Percentiles rank a stretch among this genome's conserved stretches.
phyloP scores from a whole-genome alignment of 768 basidiomycete genomes.

The Fomitopsis serialis region DNA sequence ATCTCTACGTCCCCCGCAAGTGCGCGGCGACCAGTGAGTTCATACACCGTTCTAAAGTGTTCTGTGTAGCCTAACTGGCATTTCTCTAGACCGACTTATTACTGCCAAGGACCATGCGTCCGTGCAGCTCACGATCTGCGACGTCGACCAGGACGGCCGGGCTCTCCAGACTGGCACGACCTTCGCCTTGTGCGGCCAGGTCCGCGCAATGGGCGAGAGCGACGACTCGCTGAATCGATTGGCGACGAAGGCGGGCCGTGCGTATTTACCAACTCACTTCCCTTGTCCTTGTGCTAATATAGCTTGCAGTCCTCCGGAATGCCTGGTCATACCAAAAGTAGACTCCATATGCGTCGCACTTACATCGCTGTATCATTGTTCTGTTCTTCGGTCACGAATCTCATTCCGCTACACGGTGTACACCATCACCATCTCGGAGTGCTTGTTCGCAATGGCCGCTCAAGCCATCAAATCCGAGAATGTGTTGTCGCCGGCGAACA shows the following conservation, averaged over 20 bases:
- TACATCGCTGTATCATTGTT: constrained; percentile 9
- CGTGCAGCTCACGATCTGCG: constrained; percentile 91
- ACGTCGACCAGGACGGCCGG: constrained; percentile 87
- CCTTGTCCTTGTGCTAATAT: background rate
- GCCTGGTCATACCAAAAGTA: constrained; percentile 97
- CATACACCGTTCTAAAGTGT: background rate
- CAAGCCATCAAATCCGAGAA: too few species aligned
- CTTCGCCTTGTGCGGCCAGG: constrained; percentile 91
- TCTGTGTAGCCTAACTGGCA: background rate
- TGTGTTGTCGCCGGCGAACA: too few species aligned
- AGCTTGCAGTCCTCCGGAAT: constrained; percentile 77
- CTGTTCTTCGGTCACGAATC: background rate
- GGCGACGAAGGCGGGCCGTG: constrained; percentile 92
- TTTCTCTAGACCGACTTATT: constrained; percentile 82
- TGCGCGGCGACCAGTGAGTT: constrained; percentile 93
- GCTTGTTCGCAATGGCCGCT: too few species aligned
- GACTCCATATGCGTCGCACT: constrained; percentile 20
- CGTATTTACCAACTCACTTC: constrained; percentile 33
- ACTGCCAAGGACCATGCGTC: constrained; percentile 99
- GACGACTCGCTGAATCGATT: constrained; percentile 96
- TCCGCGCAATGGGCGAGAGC: constrained; percentile 91
- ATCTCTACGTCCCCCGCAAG: constrained; percentile 99
- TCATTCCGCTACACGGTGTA: background rate
- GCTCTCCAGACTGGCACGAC: constrained; percentile 78
- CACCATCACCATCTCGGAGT: background rate